Base-by-base conservation (phyloP, 768 basidiomycete species). In the Lanmaoa pseudosensibilis region DNA sequence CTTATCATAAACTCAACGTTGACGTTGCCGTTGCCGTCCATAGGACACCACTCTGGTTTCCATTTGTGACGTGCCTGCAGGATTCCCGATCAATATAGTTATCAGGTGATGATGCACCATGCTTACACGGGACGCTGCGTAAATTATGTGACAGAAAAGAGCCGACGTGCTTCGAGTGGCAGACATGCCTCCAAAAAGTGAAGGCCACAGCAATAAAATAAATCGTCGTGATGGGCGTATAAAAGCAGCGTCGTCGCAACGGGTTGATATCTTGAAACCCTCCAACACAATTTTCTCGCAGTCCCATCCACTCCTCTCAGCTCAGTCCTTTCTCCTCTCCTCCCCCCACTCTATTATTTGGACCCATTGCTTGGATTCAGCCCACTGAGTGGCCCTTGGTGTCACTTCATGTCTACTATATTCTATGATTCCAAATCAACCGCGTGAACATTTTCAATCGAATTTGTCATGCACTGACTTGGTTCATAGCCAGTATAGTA, bases 401-500 rank as follows among this genome's bases (percentile, higher is more conserved):
- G 69, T 71, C 74, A 70, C 73, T 65, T 69, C 60, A 52, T 2
- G 2, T 39, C 51, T 67, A 37, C 62, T 74, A 56, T 74, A 45
- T 73, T 68, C 73, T 73, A 70, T 73, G 76, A 75, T 67, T 65
- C 77, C 77, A 69, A 77, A 61, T 64, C 65, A 63, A 49, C 43
- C 51, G 62, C 60, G 50, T 62, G 60, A 56, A 66, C 69, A 63
- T 56, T 57, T 72, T 73, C 71, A 59, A 2, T 75, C 59, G 73
- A 74, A 74, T 62, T 60, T 64, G 69, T 61, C 62, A 65, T 30
- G 64, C 64, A 47, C 33, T 69, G 68, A 65, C 67, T 79, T 73
- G 81, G 80, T 82, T 83, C 82, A 83, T 83, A 82, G 81, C 76
- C 78, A 75, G 78, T 76, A 80, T 79, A 78, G 78, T 77, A 74